Percentiles rank a stretch among this genome's conserved stretches.
Evolutionary conservation across 2,329 filamentous ascomycete species (phyloP).

Genomic region (Chaetomium olivaceum): DNA sequence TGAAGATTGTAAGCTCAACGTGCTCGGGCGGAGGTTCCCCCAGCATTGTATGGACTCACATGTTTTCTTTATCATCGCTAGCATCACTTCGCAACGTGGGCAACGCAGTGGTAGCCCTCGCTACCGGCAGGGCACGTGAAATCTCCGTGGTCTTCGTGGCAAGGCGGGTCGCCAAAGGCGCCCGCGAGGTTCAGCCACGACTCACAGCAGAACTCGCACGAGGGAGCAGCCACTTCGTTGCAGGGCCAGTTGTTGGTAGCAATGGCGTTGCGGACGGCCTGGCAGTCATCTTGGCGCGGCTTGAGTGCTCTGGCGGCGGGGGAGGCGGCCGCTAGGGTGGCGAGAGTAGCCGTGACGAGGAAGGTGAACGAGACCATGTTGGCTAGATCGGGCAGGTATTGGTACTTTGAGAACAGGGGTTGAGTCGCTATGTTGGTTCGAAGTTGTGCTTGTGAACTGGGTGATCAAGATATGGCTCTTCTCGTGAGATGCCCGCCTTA

Average conservation of each 20-base stretch:
- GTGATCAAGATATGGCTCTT: not conserved
- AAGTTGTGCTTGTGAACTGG: not conserved
- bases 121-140: not conserved
- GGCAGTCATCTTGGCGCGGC: not conserved
- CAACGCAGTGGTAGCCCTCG: not conserved
- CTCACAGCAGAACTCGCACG: conserved; percentile 8
- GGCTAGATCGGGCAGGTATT: not conserved
- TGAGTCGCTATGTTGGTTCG: not conserved
- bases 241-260: conserved; percentile 6
- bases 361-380: conserved; percentile 4
- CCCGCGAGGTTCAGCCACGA: not conserved
- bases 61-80: not conserved
- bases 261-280: not conserved
- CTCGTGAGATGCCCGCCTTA: not conserved
- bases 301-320: not conserved
- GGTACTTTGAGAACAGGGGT: not conserved
- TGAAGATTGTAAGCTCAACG: not conserved
- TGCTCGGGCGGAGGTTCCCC: not conserved
- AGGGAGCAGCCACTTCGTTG: not conserved
- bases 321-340: not conserved
- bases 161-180: not conserved
- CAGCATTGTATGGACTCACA: not conserved
- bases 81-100: not conserved
- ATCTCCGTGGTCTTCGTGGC: conserved; percentile 6
- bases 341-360: not conserved